phyloP scores from a whole-genome alignment of 306 rosid species.

The Pyrus bretschneideri region DNA sequence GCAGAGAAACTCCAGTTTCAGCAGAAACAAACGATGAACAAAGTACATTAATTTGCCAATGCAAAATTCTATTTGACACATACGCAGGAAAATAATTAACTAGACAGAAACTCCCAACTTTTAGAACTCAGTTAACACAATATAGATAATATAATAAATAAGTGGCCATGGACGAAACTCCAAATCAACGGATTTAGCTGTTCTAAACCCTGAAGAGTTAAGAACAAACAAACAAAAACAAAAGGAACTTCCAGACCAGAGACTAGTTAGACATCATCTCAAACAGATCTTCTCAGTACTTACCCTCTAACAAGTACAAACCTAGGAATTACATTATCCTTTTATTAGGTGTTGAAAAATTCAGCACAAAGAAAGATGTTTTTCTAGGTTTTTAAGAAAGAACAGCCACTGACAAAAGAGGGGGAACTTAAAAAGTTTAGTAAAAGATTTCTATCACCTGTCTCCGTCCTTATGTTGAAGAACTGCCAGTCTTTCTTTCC shows the following conservation, averaged over 20 bases:
- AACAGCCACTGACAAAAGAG: neutral
- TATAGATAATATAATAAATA: neutral
- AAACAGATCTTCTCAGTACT: neutral
- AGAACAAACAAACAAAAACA: neutral
- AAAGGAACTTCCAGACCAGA: neutral
- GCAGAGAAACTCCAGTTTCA: slow-evolving; percentile 40
- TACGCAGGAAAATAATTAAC: neutral
- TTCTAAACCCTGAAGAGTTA: neutral
- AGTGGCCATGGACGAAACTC: neutral
- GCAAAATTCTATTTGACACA: neutral
- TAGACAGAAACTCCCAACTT: neutral
- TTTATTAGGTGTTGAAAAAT: neutral
- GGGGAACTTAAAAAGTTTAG: neutral
- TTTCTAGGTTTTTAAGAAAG: neutral
- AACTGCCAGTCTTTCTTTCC: neutral
- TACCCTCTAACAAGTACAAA: neutral
- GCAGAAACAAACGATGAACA: neutral
- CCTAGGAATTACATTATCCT: no score
- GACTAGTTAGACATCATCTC: neutral
- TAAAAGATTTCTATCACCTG: neutral
- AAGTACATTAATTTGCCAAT: neutral
- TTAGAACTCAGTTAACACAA: neutral
- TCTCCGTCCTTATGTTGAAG: neutral
- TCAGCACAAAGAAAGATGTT: neutral
- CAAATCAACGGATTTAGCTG: neutral